Evolutionary conservation across 306 rosid species (phyloP).

Genomic region (Lupinus albus): DNA sequence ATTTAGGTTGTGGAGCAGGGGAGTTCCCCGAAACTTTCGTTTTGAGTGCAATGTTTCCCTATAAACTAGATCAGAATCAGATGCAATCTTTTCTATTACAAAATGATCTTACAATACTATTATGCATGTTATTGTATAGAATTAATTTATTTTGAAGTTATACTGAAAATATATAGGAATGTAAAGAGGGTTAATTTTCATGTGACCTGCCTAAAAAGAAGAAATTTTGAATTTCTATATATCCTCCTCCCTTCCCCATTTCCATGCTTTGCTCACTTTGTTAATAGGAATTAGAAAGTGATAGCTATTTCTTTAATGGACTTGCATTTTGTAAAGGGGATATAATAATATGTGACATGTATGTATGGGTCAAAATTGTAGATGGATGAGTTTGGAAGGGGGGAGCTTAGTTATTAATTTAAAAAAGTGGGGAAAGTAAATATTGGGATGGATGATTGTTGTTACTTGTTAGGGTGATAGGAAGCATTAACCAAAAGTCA

Average conservation of each 20-base stretch:
- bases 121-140: background rate
- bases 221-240: too few relatives aligned
- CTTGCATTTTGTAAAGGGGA: too few relatives aligned
- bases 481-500: slow-evolving; percentile 49
- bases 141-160: too few relatives aligned
- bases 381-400: too few relatives aligned
- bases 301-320: background rate
- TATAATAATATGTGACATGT: too few relatives aligned
- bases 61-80: slow-evolving; percentile 32
- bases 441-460: slow-evolving; percentile 51
- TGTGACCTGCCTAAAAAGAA: too few relatives aligned
- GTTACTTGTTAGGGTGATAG: slow-evolving; percentile 53
- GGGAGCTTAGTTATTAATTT: too few relatives aligned
- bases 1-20: slow-evolving; percentile 36
- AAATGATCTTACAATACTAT: background rate
- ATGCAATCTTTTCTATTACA: background rate
- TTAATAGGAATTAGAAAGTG: too few relatives aligned
- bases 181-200: too few relatives aligned
- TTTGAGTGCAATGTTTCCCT: background rate
- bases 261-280: background rate
- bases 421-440: slow-evolving; percentile 35
- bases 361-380: too few relatives aligned
- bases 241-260: background rate
- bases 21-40: slow-evolving; percentile 27
- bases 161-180: too few relatives aligned